phyloP scores from a whole-genome alignment of 2,329 filamentous ascomycete species.

The Atkinsonella hypoxylon region DNA sequence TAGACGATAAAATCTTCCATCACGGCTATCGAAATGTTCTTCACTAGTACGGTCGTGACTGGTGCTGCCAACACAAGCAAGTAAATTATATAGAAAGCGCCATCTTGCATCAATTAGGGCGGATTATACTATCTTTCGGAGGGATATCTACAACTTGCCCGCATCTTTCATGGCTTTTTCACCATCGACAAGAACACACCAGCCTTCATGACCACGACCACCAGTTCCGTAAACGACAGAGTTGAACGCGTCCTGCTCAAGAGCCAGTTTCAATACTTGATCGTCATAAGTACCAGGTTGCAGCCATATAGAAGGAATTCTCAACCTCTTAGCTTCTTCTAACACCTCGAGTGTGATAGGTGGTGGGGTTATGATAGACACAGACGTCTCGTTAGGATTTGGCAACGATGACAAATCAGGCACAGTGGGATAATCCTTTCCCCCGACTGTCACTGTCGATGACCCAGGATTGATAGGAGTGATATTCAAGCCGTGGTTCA shows the following conservation, averaged over 20 bases:
- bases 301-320: slow-evolving; percentile 69
- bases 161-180: slow-evolving; percentile 48
- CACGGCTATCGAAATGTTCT: background rate
- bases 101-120: too few relatives aligned
- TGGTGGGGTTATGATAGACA: slow-evolving; percentile 84
- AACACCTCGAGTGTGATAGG: slow-evolving; percentile 62
- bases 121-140: background rate
- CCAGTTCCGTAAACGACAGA: slow-evolving; percentile 57
- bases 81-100: background rate
- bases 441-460: slow-evolving; percentile 48
- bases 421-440: slow-evolving; percentile 49
- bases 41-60: background rate
- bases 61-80: background rate
- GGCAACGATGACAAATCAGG: slow-evolving; percentile 53
- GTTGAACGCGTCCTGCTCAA: slow-evolving; percentile 47
- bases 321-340: slow-evolving; percentile 61
- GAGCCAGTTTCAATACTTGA: slow-evolving; percentile 58
- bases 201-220: slow-evolving; percentile 58
- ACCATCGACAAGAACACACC: slow-evolving; percentile 81
- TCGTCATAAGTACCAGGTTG: slow-evolving; percentile 85
- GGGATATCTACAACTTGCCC: slow-evolving; percentile 33
- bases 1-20: too few relatives aligned
- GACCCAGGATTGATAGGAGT: slow-evolving; percentile 73
- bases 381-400: slow-evolving; percentile 55
- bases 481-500: slow-evolving; percentile 59